Base-by-base conservation (phyloP, 495 filamentous ascomycete genomes). In the Penicillium robsamsonii region DNA sequence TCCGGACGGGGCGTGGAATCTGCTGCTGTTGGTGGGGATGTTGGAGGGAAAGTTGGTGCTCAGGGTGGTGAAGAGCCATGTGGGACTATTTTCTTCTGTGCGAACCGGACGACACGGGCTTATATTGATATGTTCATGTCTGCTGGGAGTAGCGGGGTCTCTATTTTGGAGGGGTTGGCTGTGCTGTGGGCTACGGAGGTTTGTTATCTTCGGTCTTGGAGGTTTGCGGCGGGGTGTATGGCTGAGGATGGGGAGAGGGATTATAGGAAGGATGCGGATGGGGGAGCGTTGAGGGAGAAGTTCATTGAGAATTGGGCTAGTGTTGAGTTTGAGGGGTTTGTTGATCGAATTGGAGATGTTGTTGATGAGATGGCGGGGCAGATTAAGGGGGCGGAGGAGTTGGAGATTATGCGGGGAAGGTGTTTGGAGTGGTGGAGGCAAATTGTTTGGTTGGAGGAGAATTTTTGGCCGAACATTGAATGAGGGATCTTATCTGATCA, bases 121-220 rank as follows among this genome's bases (percentile, higher is more conserved):
- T 79, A 84, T 57, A 73, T 80, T 15, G 81, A 84, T 65, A 64
- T 84, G 50, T 81, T 85, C 54, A 71, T 76, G 61, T 77, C 72
- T n/a, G 79, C 75, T 15, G 75, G 70, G 13, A 75, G 76, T 59
- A 52, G 75, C 0, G 75, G 69, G 33, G 64, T 70, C 5, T 74
- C 70, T 6, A 49, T 84, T 66, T 66, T 91, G 15, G 86, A 90
- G 63, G 87, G 86, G 9, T 66, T 90, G 55, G 77, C 88, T 9
- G 80, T 88, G 20, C 77, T 91, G 18, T 92, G 87, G 85, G 84
- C 86, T 25, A 90, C 86, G 11, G 89, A 92, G 74, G 79, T 76
- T 4, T 79, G 76, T 56, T 87, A 87, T 65, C 54, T 87, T 5
- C 72, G 75, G 41, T 75, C 83, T 13, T 88, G 84, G 84, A 70